These are phyloP conservation scores for Dactylellina cionopaga DNA, from an alignment of 2,329 filamentous ascomycete genomes.

Conservation along the genomic window DNA sequence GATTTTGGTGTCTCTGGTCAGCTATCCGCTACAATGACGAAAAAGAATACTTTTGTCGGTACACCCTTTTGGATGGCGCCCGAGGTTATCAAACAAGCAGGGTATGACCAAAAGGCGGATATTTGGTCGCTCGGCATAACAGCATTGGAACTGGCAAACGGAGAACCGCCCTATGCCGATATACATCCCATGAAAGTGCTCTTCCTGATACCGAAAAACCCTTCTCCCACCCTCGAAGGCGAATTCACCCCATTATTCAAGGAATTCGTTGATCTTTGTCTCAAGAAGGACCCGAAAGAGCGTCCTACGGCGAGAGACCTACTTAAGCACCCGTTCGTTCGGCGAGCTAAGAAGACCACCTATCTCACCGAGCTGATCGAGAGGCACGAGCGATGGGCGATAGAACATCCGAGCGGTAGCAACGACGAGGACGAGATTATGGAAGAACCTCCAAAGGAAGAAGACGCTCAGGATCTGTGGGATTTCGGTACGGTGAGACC, in stretches of 20 bases:
- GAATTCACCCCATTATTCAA: slow-evolving; percentile 85
- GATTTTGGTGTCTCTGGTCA: slow-evolving; percentile 96
- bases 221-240: slow-evolving; percentile 68
- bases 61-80: slow-evolving; percentile 99
- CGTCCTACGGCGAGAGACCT: slow-evolving; percentile 86
- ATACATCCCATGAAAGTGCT: slow-evolving; percentile 95
- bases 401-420: slow-evolving; percentile 73
- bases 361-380: slow-evolving; percentile 97
- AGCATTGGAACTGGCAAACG: slow-evolving; percentile 86
- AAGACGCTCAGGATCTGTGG: slow-evolving; percentile 86
- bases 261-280: slow-evolving; percentile 82
- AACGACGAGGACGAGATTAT: slow-evolving; percentile 70
- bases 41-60: slow-evolving; percentile 92
- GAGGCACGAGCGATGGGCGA: slow-evolving; percentile 85
- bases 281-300: slow-evolving; percentile 88
- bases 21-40: slow-evolving; percentile 87
- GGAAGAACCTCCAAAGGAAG: slow-evolving; percentile 66
- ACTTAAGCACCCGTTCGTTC: slow-evolving; percentile 88
- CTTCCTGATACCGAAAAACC: slow-evolving; percentile 88
- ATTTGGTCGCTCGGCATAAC: slow-evolving; percentile 95
- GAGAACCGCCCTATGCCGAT: slow-evolving; percentile 84
- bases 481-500: slow-evolving; percentile 96
- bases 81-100: slow-evolving; percentile 72
- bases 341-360: slow-evolving; percentile 91
- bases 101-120: slow-evolving; percentile 87